Conservation (phyloP, 2,329 filamentous ascomycete species). For the Dendrostoma leiphaemia region DNA sequence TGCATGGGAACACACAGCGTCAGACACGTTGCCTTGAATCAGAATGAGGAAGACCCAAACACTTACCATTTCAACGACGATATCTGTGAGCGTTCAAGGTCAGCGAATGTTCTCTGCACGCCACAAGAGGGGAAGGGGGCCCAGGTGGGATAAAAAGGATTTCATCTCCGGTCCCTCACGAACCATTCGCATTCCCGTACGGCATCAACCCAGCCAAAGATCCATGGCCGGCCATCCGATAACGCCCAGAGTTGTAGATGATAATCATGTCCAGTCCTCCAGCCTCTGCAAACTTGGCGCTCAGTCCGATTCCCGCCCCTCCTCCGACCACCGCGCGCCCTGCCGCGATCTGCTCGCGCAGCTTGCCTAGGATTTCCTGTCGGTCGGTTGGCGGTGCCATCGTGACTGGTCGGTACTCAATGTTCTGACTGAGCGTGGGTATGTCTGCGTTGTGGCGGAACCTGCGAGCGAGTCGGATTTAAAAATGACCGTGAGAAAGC, state of each 20-base stretch:
- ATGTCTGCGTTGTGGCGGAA: not conserved
- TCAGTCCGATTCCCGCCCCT: conserved; percentile 67
- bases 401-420: conserved; percentile 13
- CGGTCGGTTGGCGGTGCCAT: conserved; percentile 60
- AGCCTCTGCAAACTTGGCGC: conserved; percentile 67
- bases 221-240: conserved; percentile 70
- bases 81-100: conserved; percentile 33
- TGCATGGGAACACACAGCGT: conserved; percentile 22
- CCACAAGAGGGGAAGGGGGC: not conserved
- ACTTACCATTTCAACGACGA: conserved; percentile 65
- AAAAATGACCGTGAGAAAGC: no score
- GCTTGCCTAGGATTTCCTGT: conserved; percentile 51
- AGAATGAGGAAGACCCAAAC: not conserved
- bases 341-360: conserved; percentile 52
- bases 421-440: not conserved
- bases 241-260: conserved; percentile 70
- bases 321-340: conserved; percentile 65
- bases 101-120: not conserved
- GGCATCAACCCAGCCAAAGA: conserved; percentile 70
- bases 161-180: no score
- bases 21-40: no score
- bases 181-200: conserved; percentile 63
- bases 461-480: no score
- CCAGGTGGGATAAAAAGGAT: no score
- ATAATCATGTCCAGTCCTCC: conserved; percentile 69